Base-by-base conservation (phyloP, 805 yeast genomes). In the Teunomyces cretensis region DNA sequence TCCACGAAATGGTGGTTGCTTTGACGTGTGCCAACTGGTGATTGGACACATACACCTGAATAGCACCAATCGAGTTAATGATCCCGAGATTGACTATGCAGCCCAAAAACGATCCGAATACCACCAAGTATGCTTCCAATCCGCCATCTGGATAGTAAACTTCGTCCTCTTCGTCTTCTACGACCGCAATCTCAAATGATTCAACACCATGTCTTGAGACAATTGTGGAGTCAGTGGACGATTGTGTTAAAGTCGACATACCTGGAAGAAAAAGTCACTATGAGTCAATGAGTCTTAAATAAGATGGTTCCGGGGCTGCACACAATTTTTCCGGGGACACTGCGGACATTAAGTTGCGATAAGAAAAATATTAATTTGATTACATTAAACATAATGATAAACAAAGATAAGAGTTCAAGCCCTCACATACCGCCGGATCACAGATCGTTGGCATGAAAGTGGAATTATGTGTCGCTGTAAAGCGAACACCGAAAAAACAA, bases 61-160 rank as follows among this genome's bases (percentile, higher is more conserved):
- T 71, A 4, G 81, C 84, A 51, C 89, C 88, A 32, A 76, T 67
- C 2, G 83, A 62, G 54, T 83, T 83, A 47, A 79, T 60, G 30
- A 80, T 51, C 1, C 90, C 89, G 46, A 81, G 75, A 33, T 70
- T 68, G 2, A 79, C 76, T 2, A 75, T 64, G 30, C 79, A 66
- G 0, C 87, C 88, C 33, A 78, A 58, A 53, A 81, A 81, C 2
- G 80, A 68, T 2, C 88, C 89, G 17, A 80, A 58, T 0, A 80
- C 76, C 2, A 80, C 84, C 2, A 62, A 47, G 67, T 81, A 80
- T 0, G 88, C 87, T 47, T 59, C 54, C 31, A 61, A 42, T 0
- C 88, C 88, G 13, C 88, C 88, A 51, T 84, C 85, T 0, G 86
- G 86, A 44, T 54, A 64, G 16, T 51, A 48, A 4, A 24, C 30